Percentiles rank a stretch among this genome's conserved stretches.
These are phyloP conservation scores for Trichocomaceae sp. DNA, from an alignment of 2,329 filamentous ascomycete species.

Conservation along the genomic window DNA sequence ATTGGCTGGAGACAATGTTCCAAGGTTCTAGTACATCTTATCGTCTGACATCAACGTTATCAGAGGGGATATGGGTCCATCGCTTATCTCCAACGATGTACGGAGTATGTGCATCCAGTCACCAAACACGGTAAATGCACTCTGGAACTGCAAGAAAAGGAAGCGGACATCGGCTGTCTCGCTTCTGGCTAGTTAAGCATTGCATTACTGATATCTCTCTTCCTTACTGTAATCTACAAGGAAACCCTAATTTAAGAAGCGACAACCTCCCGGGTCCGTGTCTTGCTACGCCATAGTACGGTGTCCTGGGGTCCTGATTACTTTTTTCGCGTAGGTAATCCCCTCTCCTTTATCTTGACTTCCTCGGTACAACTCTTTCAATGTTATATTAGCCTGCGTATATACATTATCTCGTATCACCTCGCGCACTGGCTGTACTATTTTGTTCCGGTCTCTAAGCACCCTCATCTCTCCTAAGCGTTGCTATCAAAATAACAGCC, in stretches of 20 bases:
- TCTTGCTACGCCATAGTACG: neutral
- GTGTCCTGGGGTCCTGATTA: slow-evolving; percentile 1
- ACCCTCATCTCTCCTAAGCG: neutral
- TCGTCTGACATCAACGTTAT: neutral
- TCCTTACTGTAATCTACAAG: neutral
- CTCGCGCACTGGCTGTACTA: neutral
- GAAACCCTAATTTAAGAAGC: neutral
- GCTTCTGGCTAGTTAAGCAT: too few species aligned
- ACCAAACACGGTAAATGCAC: slow-evolving; percentile 7
- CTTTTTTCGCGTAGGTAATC: slow-evolving; percentile 11
- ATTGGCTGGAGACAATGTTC: neutral
- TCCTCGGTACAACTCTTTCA: neutral
- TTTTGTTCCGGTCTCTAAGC: neutral
- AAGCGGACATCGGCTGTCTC: too few species aligned
- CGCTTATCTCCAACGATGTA: neutral
- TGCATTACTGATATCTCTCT: neutral
- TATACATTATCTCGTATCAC: neutral
- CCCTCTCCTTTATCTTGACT: neutral
- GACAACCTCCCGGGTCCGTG: neutral
- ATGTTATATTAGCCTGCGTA: neutral
- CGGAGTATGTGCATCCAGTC: slow-evolving; percentile 8
- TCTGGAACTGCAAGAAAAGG: neutral
- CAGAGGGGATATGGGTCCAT: neutral
- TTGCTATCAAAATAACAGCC: too few species aligned
- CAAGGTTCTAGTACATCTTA: neutral